These are phyloP conservation scores for Madurella fahalii DNA, from an alignment of 2,329 filamentous ascomycete species.

Conservation along the genomic window DNA sequence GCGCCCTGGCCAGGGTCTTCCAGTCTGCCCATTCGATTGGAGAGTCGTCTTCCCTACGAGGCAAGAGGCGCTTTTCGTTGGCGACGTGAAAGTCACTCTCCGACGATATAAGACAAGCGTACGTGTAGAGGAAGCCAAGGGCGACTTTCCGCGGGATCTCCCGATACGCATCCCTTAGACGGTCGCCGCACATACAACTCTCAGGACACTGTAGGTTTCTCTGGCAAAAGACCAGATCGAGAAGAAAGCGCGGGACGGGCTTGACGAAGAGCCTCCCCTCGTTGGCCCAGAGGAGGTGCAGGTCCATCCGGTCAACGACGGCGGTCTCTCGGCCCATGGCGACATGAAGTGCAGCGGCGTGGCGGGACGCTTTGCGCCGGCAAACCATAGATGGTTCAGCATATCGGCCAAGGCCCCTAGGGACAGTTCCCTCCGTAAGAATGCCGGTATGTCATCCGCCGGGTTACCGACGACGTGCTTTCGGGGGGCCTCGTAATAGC, in stretches of 20 bases:
- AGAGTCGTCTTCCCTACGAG: conserved; percentile 11
- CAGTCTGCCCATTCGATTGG: conserved; percentile 17
- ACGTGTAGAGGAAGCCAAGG: conserved; percentile 22
- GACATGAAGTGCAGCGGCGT: conserved; percentile 23
- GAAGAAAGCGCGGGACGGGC: conserved; percentile 15
- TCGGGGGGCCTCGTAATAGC: conserved; percentile 10
- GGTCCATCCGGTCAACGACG: conserved; percentile 27
- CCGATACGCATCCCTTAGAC: neutral
- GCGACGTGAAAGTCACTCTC: conserved; percentile 22
- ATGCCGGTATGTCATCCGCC: conserved; percentile 7
- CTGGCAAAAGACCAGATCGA: conserved; percentile 9
- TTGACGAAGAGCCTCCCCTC: conserved; percentile 13
- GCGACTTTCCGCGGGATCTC: conserved; percentile 8
- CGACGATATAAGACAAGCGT: conserved; percentile 20
- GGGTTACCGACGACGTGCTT: conserved; percentile 14
- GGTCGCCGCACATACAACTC: conserved; percentile 3
- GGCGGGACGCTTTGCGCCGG: conserved; percentile 14
- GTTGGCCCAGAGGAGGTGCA: conserved; percentile 15
- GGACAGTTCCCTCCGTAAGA: conserved; percentile 13
- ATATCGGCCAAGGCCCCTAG: conserved; percentile 10
- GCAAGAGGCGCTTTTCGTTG: conserved; percentile 17
- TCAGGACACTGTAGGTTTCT: conserved; percentile 11
- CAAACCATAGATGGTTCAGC: conserved; percentile 16
- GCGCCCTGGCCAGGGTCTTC: conserved; percentile 13
- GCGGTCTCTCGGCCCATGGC: conserved; percentile 20